A percentile compares a stretch with the other conserved stretches of the same genome.
Conservation (phyloP, 352 stramenopile genomes). For the Thraustochytrium sp. region DNA sequence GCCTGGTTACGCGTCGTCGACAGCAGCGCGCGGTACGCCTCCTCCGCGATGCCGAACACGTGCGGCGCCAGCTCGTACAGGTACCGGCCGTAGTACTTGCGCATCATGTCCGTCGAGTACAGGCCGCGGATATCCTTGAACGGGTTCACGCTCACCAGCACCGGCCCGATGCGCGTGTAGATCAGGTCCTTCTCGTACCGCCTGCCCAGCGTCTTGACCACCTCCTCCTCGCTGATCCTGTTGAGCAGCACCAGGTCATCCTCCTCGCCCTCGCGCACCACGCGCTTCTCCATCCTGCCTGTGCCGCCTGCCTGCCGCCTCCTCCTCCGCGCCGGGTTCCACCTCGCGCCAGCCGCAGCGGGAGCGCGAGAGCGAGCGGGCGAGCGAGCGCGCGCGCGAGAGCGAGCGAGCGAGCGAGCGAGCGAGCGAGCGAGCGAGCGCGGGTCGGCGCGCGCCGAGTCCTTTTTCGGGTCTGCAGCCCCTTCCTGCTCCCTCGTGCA, state of each 20-base stretch:
- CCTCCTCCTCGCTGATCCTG: slow-evolving; percentile 66
- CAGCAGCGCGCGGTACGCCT: slow-evolving; percentile 78
- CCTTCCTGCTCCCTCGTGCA: no score
- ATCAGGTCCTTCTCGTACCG: slow-evolving; percentile 79
- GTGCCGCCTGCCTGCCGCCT: no score
- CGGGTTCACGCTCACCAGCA: slow-evolving; percentile 83
- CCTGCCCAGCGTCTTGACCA: slow-evolving; percentile 69
- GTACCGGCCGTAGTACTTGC: slow-evolving; percentile 73
- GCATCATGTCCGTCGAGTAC: slow-evolving; percentile 72
- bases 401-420: no score
- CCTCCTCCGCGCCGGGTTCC: no score
- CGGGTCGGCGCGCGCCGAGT: no score
- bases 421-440: no score
- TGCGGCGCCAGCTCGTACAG: slow-evolving; percentile 72
- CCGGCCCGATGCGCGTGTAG: slow-evolving; percentile 83
- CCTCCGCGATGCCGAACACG: slow-evolving; percentile 78
- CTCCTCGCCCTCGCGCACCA: neutral
- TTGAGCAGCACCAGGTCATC: slow-evolving; percentile 39
- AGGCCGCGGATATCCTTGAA: slow-evolving; percentile 68
- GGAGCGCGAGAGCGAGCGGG: no score
- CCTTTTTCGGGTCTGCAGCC: no score
- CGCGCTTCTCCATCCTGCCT: slow-evolving; percentile 26
- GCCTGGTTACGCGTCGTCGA: slow-evolving; percentile 74
- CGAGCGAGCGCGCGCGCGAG: no score
- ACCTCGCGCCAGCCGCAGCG: no score